phyloP scores from a whole-genome alignment of 2,329 filamentous ascomycete genomes.

The Madurella fahalii region DNA sequence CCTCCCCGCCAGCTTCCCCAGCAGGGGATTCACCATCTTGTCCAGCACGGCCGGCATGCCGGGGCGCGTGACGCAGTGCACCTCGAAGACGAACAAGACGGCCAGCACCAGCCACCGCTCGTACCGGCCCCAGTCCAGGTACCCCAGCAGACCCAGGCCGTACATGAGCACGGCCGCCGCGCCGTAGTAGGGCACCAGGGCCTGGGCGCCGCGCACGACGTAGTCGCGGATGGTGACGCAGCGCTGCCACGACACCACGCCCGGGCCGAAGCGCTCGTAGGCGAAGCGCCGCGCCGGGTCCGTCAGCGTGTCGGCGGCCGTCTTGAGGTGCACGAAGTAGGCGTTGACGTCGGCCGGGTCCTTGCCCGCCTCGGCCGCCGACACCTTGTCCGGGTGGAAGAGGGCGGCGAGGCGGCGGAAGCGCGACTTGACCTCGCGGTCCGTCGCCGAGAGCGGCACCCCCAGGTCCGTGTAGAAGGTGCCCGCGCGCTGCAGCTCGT shows the following conservation, averaged over 20 bases:
- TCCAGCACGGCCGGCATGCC: conserved; percentile 42
- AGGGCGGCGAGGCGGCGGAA: conserved; percentile 72
- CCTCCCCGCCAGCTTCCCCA: conserved; percentile 39
- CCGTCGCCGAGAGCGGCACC: conserved; percentile 63
- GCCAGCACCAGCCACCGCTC: conserved; percentile 60
- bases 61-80: conserved; percentile 53
- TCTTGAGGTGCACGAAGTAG: conserved; percentile 78
- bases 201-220: conserved; percentile 59
- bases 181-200: conserved; percentile 58
- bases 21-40: conserved; percentile 30
- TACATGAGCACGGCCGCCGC: conserved; percentile 56
- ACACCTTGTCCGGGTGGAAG: conserved; percentile 81
- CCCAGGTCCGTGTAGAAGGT: conserved; percentile 78
- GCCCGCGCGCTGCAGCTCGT: conserved; percentile 65
- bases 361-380: conserved; percentile 26
- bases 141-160: conserved; percentile 59
- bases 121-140: conserved; percentile 63
- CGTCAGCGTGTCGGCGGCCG: conserved; percentile 76
- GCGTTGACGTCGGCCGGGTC: conserved; percentile 30
- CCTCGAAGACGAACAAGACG: conserved; percentile 52
- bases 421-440: conserved; percentile 74
- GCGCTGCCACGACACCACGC: conserved; percentile 52
- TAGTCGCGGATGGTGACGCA: conserved; percentile 70
- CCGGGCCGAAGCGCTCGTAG: conserved; percentile 83
- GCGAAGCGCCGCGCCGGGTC: conserved; percentile 75